Percentiles rank a stretch among this genome's conserved stretches.
These are phyloP conservation scores for Monosporascus sp. DNA, from an alignment of 2,329 filamentous ascomycete genomes.

Conservation along the genomic window DNA sequence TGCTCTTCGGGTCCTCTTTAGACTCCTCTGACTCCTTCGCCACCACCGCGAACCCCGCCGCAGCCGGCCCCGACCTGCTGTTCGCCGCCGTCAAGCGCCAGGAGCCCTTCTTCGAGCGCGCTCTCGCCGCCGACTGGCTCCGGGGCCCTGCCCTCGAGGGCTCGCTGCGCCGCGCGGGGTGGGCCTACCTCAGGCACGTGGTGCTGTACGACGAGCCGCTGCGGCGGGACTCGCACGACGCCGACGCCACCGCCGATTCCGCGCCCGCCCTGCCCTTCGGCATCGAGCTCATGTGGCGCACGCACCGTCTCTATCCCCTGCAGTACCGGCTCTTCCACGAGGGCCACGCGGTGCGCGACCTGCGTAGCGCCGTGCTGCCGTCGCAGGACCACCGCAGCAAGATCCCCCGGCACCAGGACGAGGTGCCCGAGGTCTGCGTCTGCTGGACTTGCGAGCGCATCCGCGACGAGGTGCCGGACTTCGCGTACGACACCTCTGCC, in stretches of 20 bases:
- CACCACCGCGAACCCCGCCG: too few species aligned
- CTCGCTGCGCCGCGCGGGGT: background rate
- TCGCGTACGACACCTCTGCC: background rate
- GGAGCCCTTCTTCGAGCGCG: background rate
- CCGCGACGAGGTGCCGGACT: conserved; percentile 6
- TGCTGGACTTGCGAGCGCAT: conserved; percentile 10
- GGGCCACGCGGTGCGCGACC: background rate
- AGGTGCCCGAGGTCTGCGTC: background rate
- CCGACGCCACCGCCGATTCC: background rate
- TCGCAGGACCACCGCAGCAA: background rate
- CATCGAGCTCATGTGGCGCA: conserved; percentile 4
- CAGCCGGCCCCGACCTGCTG: too few species aligned
- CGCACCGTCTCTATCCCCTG: conserved; percentile 4
- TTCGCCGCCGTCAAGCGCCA: background rate
- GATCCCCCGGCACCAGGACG: background rate
- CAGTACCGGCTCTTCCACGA: conserved; percentile 4
- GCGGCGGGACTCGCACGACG: background rate
- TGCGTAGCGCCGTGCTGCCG: background rate
- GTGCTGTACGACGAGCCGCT: background rate
- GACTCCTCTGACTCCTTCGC: too few species aligned
- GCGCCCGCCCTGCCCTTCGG: conserved; percentile 1
- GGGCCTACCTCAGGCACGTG: background rate
- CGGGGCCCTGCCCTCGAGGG: background rate
- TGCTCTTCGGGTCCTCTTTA: background rate
- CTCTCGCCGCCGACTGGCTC: background rate